A percentile compares a stretch with the other conserved stretches of the same genome.
Evolutionary conservation across 768 basidiomycete species (phyloP).

Genomic region (Lactifluus rugatus): DNA sequence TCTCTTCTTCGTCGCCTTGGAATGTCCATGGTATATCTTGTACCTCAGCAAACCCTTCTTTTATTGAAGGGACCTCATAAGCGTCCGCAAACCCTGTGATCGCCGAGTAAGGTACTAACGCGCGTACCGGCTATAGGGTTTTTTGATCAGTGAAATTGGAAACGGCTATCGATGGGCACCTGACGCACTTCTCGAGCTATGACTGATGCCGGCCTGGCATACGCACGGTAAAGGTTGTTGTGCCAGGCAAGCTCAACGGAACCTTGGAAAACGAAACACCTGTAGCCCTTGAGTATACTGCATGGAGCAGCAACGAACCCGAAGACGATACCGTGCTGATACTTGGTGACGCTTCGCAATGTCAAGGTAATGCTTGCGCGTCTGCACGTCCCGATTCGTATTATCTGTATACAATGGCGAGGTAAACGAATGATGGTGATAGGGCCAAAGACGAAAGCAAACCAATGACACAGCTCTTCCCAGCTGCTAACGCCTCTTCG

Average conservation of each 20-base stretch:
- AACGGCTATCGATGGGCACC: background rate
- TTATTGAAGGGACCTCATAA: conserved; percentile 54
- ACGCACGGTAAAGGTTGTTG: conserved; percentile 85
- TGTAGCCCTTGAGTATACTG: conserved; percentile 22
- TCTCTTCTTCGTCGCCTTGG: conserved; percentile 64
- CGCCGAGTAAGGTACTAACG: conserved; percentile 48
- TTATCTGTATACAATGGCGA: conserved; percentile 48
- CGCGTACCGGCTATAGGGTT: conserved; percentile 37
- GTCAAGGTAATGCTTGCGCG: conserved; percentile 62
- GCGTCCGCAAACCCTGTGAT: conserved; percentile 47
- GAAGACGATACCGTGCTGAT: conserved; percentile 40
- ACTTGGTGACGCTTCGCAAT: conserved; percentile 48
- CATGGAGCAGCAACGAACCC: background rate
- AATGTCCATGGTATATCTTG: conserved; percentile 74
- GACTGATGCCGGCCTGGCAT: conserved; percentile 41
- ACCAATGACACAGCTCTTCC: conserved; percentile 73
- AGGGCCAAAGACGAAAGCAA: background rate
- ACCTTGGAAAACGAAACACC: conserved; percentile 69
- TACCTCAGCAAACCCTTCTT: conserved; percentile 74
- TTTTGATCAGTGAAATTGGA: background rate
- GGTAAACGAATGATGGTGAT: background rate
- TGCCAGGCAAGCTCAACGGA: conserved; percentile 83
- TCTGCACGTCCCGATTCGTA: conserved; percentile 71
- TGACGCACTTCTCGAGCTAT: conserved; percentile 33
- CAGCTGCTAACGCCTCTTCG: conserved; percentile 41